phyloP scores from a whole-genome alignment of 768 basidiomycete genomes.

The Pisolithus orientalis region DNA sequence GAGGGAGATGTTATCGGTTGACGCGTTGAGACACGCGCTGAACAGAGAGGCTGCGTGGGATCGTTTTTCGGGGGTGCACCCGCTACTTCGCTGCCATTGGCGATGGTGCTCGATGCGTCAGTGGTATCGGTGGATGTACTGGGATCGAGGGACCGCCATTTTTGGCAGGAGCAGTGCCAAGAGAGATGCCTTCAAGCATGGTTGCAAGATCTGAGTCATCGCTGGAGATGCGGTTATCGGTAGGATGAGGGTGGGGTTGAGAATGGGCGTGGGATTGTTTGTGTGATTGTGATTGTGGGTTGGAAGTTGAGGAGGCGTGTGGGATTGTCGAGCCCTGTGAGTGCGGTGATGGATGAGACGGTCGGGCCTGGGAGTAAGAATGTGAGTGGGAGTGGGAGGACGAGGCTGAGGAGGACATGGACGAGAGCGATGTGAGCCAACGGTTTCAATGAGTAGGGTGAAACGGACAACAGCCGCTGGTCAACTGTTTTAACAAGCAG shows the following conservation, averaged over 20 bases:
- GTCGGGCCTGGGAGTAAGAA: conserved; percentile 17
- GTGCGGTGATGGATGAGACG: conserved; percentile 27
- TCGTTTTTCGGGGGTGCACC: no score
- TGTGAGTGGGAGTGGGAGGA: no score
- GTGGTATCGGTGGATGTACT: no score
- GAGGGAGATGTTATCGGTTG: conserved; percentile 92
- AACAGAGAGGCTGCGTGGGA: no score
- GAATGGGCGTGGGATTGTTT: conserved; percentile 11
- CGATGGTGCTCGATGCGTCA: no score
- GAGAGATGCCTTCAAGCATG: conserved; percentile 37
- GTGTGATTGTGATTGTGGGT: background rate
- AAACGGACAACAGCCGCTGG: no score
- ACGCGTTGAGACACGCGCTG: conserved; percentile 64
- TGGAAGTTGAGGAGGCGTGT: conserved; percentile 1
- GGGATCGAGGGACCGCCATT: conserved; percentile 51
- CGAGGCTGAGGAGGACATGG: no score
- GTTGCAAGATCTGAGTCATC: conserved; percentile 67
- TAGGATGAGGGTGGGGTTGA: conserved; percentile 14
- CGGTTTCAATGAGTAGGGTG: no score
- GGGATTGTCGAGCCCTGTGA: conserved; percentile 23
- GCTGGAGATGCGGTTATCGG: conserved; percentile 71
- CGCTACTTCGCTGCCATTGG: no score
- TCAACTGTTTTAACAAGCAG: no score
- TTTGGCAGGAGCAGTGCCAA: conserved; percentile 34
- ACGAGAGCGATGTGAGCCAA: no score